A percentile compares a stretch with the other conserved stretches of the same genome.
These are phyloP conservation scores for Wickerhamiella lipophila DNA, from an alignment of 805 yeast species.

Conservation along the genomic window DNA sequence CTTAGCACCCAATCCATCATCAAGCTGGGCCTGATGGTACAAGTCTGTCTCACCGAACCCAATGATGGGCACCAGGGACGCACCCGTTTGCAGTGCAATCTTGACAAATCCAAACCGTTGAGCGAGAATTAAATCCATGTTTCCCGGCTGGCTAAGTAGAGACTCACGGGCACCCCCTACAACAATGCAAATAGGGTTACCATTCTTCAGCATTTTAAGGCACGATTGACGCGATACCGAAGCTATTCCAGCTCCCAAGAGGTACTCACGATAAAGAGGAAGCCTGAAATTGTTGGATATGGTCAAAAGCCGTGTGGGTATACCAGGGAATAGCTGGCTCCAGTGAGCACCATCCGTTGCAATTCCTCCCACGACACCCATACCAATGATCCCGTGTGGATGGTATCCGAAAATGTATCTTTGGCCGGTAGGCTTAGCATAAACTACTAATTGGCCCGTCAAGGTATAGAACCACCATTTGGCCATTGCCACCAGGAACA, in stretches of 20 bases:
- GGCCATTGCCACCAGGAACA: background rate
- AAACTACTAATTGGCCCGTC: conserved; percentile 23
- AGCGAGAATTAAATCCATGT: conserved; percentile 54
- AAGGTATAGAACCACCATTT: conserved; percentile 15
- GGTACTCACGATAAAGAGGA: conserved; percentile 83
- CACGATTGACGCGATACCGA: conserved; percentile 72
- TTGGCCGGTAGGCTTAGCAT: conserved; percentile 35
- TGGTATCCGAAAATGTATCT: conserved; percentile 83
- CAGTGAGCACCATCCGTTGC: conserved; percentile 73
- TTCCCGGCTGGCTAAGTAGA: conserved; percentile 47
- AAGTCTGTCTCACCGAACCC: conserved; percentile 79
- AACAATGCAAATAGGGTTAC: conserved; percentile 74
- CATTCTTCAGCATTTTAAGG: conserved; percentile 44
- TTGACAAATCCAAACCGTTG: conserved; percentile 82
- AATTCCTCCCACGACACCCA: conserved; percentile 78
- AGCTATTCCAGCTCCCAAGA: conserved; percentile 68
- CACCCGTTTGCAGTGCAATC: conserved; percentile 68
- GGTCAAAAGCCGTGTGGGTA: conserved; percentile 67
- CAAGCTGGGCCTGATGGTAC: conserved; percentile 39
- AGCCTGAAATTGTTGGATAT: conserved; percentile 67
- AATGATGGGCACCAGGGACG: conserved; percentile 75
- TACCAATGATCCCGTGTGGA: conserved; percentile 91
- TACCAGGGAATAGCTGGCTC: conserved; percentile 63
- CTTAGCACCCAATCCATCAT: conserved; percentile 19
- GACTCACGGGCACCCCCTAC: conserved; percentile 96